Evolutionary conservation across 2,329 filamentous ascomycete species (phyloP).

Genomic region (Pseudogymnoascus destructans): DNA sequence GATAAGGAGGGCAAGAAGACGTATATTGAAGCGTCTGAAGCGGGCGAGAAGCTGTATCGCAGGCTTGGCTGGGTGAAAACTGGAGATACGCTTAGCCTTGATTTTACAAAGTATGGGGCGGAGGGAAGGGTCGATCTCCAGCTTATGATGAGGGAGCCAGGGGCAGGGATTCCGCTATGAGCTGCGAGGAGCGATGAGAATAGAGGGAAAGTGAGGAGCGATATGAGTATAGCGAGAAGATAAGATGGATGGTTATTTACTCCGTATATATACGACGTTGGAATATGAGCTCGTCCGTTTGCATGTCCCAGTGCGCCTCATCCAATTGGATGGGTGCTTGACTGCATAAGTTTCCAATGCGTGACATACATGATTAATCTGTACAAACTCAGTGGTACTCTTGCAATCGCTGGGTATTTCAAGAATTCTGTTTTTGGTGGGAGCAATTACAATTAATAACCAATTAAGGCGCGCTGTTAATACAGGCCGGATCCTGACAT

Average conservation of each 20-base stretch:
- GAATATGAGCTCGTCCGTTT: not conserved
- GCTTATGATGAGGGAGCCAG: constrained; percentile 9
- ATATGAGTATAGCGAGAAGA: not conserved
- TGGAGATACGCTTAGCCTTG: not conserved
- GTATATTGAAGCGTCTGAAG: constrained; percentile 29
- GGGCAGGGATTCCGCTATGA: not conserved
- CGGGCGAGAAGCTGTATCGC: constrained; percentile 28
- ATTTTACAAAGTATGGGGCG: constrained; percentile 1
- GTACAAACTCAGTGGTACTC: no score
- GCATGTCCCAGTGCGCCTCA: constrained; percentile 28
- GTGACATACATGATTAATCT: not conserved
- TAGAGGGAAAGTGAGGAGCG: not conserved
- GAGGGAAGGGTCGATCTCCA: not conserved
- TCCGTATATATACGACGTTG: not conserved
- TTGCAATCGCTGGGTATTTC: not conserved
- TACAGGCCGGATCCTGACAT: not conserved
- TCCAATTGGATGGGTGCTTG: not conserved
- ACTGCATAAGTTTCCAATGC: not conserved
- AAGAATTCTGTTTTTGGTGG: not conserved
- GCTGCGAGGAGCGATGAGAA: not conserved
- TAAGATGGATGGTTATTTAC: not conserved
- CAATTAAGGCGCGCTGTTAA: no score
- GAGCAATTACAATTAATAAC: no score
- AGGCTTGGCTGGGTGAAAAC: constrained; percentile 29
- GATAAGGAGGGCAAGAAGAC: constrained; percentile 25